Conservation (phyloP, 345 rosid species). For the Anastatica hierochuntica region DNA sequence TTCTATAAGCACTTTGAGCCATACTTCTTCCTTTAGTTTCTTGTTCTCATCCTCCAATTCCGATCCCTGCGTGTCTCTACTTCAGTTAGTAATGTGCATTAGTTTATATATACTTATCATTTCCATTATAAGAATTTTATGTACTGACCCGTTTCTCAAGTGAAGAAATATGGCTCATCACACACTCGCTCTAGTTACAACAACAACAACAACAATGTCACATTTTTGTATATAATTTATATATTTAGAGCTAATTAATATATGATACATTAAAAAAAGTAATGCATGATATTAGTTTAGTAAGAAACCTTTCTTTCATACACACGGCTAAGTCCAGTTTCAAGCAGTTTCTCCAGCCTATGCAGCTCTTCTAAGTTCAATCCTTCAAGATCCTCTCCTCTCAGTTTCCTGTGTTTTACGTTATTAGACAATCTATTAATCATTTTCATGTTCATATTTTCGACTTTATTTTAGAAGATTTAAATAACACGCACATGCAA, state of each 20-base stretch:
- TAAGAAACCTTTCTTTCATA: slow-evolving; percentile 57
- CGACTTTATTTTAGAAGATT: not conserved
- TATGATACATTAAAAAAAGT: not conserved
- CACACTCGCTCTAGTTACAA: slow-evolving; percentile 52
- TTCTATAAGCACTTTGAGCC: too few relatives aligned
- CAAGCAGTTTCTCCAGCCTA: slow-evolving; percentile 66
- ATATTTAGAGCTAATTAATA: too few relatives aligned
- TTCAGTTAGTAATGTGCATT: not conserved
- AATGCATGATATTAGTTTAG: not conserved
- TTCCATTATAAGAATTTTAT: not conserved
- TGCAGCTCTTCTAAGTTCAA: slow-evolving; percentile 59
- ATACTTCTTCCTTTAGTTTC: slow-evolving; percentile 47
- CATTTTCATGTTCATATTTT: not conserved
- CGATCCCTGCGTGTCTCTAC: slow-evolving; percentile 38
- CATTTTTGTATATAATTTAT: not conserved
- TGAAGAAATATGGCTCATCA: slow-evolving; percentile 53
- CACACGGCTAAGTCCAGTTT: slow-evolving; percentile 60
- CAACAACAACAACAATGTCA: not conserved
- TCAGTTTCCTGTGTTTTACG: slow-evolving; percentile 55
- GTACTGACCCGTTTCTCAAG: slow-evolving; percentile 63
- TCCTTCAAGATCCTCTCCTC: slow-evolving; percentile 87
- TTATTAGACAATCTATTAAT: not conserved
- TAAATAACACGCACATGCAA: slow-evolving; percentile 8
- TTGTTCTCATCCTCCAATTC: slow-evolving; percentile 72
- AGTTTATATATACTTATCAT: not conserved